phyloP scores from a whole-genome alignment of 176 grass and related monocot species.

The Poa pratensis region DNA sequence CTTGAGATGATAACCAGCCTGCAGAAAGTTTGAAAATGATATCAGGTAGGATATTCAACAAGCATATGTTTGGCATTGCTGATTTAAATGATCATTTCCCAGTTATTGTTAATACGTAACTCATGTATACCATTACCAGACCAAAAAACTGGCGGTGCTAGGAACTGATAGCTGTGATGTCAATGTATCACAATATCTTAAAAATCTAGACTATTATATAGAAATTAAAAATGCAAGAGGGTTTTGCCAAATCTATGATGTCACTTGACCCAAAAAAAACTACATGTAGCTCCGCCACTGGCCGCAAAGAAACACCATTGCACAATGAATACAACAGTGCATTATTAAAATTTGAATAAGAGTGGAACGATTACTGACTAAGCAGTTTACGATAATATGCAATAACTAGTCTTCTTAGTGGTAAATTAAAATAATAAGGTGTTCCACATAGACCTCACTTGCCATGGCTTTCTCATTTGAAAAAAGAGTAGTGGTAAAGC shows the following conservation, averaged over 20 bases:
- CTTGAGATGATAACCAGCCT: constrained; percentile 86
- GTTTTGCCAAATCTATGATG: too few relatives aligned
- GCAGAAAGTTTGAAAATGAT: constrained; percentile 33
- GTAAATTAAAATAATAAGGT: constrained; percentile 24
- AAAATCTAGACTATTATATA: too few relatives aligned
- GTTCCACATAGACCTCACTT: constrained; percentile 6
- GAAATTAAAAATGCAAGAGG: too few relatives aligned
- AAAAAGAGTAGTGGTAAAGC: not conserved
- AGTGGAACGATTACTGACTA: constrained; percentile 13
- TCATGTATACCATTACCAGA: not conserved
- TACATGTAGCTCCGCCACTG: too few relatives aligned
- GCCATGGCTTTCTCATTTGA: not conserved
- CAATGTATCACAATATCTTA: too few relatives aligned
- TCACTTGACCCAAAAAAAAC: too few relatives aligned
- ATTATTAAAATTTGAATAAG: not conserved
- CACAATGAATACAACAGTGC: not conserved
- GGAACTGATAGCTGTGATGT: too few relatives aligned
- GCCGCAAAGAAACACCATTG: not conserved
- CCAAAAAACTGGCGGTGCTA: too few relatives aligned
- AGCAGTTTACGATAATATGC: constrained; percentile 10
- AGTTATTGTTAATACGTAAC: constrained; percentile 30
- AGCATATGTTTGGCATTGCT: constrained; percentile 22
- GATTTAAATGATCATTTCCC: constrained; percentile 18
- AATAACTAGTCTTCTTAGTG: constrained; percentile 23
- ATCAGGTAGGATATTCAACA: constrained; percentile 46